Evolutionary conservation across 371 early-diverging fungal genomes (phyloP).

Genomic region (Dinochytrium kinnereticum): DNA sequence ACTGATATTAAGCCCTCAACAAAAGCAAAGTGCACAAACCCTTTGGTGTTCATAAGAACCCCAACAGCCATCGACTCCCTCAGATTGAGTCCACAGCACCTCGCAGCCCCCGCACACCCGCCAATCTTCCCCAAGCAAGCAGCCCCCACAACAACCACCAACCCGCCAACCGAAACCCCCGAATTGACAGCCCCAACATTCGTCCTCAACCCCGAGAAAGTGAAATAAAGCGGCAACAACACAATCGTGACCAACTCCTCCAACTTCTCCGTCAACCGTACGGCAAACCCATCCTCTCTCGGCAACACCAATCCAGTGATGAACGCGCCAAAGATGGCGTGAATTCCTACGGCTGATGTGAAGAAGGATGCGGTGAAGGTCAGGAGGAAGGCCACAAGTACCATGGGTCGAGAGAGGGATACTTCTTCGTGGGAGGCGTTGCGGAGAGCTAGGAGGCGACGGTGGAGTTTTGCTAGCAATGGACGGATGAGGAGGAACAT

Average conservation of each 20-base stretch:
- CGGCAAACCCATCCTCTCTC: constrained; percentile 78
- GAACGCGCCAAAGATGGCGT: constrained; percentile 88
- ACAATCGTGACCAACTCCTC: constrained; percentile 82
- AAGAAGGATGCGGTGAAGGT: constrained; percentile 64
- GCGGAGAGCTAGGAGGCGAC: background rate
- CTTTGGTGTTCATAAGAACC: constrained; percentile 89
- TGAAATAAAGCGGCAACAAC: constrained; percentile 80
- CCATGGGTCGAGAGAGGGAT: constrained; percentile 59
- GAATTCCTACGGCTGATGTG: constrained; percentile 81
- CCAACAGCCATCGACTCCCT: constrained; percentile 83
- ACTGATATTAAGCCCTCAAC: too few relatives aligned
- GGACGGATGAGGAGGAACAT: constrained; percentile 24
- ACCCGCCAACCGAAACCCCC: constrained; percentile 73
- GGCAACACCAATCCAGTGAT: constrained; percentile 78
- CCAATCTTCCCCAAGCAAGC: constrained; percentile 82
- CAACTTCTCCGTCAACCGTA: constrained; percentile 81
- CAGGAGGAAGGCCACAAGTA: constrained; percentile 28
- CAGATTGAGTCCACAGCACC: constrained; percentile 64
- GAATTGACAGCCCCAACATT: constrained; percentile 72
- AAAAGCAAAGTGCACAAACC: too few relatives aligned
- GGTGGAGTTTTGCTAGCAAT: too few relatives aligned
- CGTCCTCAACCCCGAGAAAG: constrained; percentile 85
- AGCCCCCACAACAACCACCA: constrained; percentile 68
- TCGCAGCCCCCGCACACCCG: constrained; percentile 75
- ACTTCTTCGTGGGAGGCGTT: constrained; percentile 12